These are phyloP conservation scores for Brassica balearica DNA, from an alignment of 441 rosid species.

Conservation along the genomic window DNA sequence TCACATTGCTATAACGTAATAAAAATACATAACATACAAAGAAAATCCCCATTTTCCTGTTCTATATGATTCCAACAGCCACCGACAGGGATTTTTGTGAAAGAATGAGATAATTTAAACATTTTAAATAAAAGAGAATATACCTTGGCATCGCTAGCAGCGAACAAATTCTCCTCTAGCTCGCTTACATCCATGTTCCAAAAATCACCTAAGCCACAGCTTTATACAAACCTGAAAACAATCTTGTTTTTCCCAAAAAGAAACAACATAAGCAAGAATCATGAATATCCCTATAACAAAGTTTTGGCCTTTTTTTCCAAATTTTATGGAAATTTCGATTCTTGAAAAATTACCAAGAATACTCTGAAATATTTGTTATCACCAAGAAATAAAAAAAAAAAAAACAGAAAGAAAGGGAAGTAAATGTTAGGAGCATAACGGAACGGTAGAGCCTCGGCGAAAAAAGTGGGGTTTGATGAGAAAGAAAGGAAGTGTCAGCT, in stretches of 20 bases:
- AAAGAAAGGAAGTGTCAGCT: conserved; percentile 28
- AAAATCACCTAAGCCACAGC: conserved; percentile 42
- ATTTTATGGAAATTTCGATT: conserved; percentile 2
- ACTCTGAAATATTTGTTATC: conserved; percentile 50
- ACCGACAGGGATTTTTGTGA: conserved; percentile 13
- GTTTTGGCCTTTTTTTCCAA: neutral
- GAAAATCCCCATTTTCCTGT: neutral
- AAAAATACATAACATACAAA: neutral
- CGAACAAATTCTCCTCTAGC: conserved; percentile 91
- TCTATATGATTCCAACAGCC: conserved; percentile 22
- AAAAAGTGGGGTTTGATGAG: conserved; percentile 9
- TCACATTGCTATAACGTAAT: neutral
- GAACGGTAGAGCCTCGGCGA: conserved; percentile 32
- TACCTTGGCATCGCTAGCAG: conserved; percentile 96
- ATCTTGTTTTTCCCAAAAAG: neutral
- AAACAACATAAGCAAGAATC: neutral
- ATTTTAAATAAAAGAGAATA: conserved; percentile 1
- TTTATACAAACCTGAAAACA: conserved; percentile 25
- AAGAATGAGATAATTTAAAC: neutral
- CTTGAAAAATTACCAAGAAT: conserved; percentile 50
- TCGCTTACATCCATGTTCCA: conserved; percentile 76
- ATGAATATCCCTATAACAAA: conserved; percentile 11
- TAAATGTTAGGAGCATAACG: conserved; percentile 31
- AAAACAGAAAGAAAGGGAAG: neutral
- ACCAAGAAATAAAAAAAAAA: conserved; percentile 27